Evolutionary conservation across 495 filamentous ascomycete species (phyloP).

Genomic region (Neurospora africana): DNA sequence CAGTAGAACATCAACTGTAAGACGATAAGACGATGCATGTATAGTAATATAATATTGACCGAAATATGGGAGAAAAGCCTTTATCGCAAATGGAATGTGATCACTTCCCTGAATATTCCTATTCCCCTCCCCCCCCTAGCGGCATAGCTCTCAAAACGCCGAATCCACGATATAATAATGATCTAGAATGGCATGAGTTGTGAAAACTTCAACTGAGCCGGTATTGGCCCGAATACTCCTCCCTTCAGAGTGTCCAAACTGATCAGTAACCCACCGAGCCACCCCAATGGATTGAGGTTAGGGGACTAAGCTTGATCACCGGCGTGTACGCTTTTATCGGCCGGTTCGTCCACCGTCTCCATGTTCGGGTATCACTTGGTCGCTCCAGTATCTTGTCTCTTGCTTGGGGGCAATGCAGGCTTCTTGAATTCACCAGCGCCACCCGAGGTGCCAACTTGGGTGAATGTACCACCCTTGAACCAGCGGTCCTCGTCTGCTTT

Average conservation of each 20-base stretch:
- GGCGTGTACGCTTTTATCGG: background rate
- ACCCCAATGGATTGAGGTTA: background rate
- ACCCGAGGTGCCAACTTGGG: conserved; percentile 57
- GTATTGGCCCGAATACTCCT: background rate
- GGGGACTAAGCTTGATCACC: background rate
- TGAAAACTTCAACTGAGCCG: background rate
- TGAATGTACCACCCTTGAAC: conserved; percentile 95
- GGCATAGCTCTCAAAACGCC: background rate
- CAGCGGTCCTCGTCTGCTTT: conserved; percentile 91
- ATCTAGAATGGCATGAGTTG: background rate
- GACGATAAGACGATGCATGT: background rate
- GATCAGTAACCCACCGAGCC: background rate
- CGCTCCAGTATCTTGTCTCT: conserved; percentile 45
- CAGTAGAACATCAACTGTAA: background rate
- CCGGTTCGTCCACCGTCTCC: background rate
- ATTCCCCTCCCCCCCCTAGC: too few relatives aligned
- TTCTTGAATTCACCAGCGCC: conserved; percentile 36
- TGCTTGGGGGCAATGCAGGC: conserved; percentile 51
- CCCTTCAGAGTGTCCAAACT: background rate
- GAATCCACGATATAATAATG: background rate
- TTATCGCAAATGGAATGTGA: background rate
- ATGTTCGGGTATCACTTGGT: conserved; percentile 22
- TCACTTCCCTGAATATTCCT: background rate
- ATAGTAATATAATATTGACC: background rate
- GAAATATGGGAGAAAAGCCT: background rate